Conservation (phyloP, 108 stramenopile species). For the Craspedostauros australis region DNA sequence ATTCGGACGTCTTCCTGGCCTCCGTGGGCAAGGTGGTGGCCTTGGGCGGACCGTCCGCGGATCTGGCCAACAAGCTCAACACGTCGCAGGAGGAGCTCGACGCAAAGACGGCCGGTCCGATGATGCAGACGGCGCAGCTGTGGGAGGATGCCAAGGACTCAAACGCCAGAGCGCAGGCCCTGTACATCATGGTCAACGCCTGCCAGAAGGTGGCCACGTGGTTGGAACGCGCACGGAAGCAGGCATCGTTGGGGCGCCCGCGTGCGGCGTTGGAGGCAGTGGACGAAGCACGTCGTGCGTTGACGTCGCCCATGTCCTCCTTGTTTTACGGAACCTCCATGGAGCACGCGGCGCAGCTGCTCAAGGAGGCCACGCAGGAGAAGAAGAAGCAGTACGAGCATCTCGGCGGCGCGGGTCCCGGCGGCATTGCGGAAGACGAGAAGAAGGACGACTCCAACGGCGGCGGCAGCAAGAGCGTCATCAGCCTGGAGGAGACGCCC, state of each 20-base stretch:
- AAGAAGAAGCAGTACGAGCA: conserved; percentile 3
- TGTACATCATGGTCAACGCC: conserved; percentile 70
- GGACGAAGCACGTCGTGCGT: conserved; percentile 72
- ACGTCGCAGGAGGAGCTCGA: conserved; percentile 68
- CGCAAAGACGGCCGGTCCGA: conserved; percentile 60
- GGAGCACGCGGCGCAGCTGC: conserved; percentile 21
- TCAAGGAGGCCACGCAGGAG: conserved; percentile 17
- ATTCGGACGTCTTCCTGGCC: conserved; percentile 78
- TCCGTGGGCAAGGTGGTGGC: conserved; percentile 80
- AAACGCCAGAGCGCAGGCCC: conserved; percentile 54
- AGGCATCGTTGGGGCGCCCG: conserved; percentile 72
- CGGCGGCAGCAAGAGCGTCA: conserved; percentile 13
- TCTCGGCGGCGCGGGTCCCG: too few relatives aligned
- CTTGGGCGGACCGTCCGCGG: conserved; percentile 65
- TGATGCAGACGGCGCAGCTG: conserved; percentile 48
- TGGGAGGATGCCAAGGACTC: conserved; percentile 59
- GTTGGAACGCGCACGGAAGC: conserved; percentile 67
- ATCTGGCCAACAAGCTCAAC: conserved; percentile 53
- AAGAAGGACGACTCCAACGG: conserved; percentile 7
- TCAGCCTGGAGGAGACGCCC: conserved; percentile 76
- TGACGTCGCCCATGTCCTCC: conserved; percentile 64
- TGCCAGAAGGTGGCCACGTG: conserved; percentile 72
- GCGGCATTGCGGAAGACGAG: conserved; percentile 7
- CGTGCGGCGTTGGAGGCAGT: conserved; percentile 79
- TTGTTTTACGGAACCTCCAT: conserved; percentile 29